Percentiles rank a stretch among this genome's conserved stretches.
Conservation (phyloP, 495 filamentous ascomycete species). For the Aspergillus bridgeri region DNA sequence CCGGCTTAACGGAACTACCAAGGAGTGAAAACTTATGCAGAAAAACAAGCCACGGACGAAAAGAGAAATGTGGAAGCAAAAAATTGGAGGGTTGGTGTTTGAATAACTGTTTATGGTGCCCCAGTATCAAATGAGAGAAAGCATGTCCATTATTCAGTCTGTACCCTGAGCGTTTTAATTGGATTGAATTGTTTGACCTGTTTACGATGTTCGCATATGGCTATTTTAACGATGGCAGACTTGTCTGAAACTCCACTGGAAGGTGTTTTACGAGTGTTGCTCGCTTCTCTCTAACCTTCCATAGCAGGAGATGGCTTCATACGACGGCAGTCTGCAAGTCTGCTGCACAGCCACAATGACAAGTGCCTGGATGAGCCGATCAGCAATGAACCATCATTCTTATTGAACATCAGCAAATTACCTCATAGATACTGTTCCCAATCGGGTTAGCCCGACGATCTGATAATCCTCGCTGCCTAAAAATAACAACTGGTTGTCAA, state of each 20-base stretch:
- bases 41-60: too few relatives aligned
- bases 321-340: neutral
- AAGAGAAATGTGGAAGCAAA: neutral
- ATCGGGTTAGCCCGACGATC: neutral
- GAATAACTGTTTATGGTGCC: neutral
- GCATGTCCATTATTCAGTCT: neutral
- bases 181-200: neutral
- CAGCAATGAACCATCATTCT: neutral
- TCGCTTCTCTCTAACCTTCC: too few relatives aligned
- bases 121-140: neutral
- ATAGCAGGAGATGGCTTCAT: neutral
- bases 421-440: neutral
- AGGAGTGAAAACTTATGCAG: neutral
- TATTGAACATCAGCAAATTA: neutral
- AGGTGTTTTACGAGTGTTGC: too few relatives aligned
- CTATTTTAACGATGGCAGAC: neutral
- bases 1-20: too few relatives aligned
- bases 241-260: too few relatives aligned
- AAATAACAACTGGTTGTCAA: neutral
- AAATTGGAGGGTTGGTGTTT: slow-evolving; percentile 1
- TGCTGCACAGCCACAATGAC: too few relatives aligned
- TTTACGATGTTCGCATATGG: neutral
- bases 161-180: too few relatives aligned
- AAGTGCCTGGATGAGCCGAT: too few relatives aligned
- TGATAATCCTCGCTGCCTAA: neutral